phyloP scores from a whole-genome alignment of 1,284 basidiomycete genomes.

The Stereum hirsutum region DNA sequence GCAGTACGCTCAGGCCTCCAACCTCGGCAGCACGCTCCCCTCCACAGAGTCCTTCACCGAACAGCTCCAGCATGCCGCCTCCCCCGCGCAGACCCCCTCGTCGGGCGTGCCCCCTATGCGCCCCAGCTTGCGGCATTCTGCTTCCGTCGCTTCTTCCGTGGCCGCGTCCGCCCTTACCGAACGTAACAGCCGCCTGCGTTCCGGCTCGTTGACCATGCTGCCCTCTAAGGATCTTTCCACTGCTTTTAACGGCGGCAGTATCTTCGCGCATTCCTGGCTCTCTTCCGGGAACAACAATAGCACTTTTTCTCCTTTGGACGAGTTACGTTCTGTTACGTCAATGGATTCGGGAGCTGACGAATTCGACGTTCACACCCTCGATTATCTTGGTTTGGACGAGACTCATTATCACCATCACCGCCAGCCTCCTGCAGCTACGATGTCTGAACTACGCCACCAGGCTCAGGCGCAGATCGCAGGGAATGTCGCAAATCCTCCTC shows the following conservation, averaged over 20 bases:
- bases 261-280: conserved; percentile 85
- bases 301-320: conserved; percentile 61
- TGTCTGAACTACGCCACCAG: conserved; percentile 78
- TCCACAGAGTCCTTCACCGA: conserved; percentile 61
- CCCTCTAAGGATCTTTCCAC: conserved; percentile 69
- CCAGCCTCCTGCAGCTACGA: conserved; percentile 69
- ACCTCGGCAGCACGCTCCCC: conserved; percentile 36
- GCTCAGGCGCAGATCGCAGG: conserved; percentile 83
- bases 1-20: conserved; percentile 63
- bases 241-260: conserved; percentile 79
- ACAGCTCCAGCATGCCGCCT: conserved; percentile 38
- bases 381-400: conserved; percentile 90
- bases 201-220: conserved; percentile 75
- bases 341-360: conserved; percentile 76
- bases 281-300: conserved; percentile 45
- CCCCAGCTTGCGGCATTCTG: conserved; percentile 71
- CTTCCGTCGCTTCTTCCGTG: conserved; percentile 54
- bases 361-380: conserved; percentile 87
- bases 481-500: conserved; percentile 66
- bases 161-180: conserved; percentile 50
- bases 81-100: conserved; percentile 26
- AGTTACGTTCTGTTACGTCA: conserved; percentile 70
- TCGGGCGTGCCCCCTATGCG: conserved; percentile 42
- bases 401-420: conserved; percentile 20
- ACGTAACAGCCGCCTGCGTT: conserved; percentile 76